phyloP scores from a whole-genome alignment of 495 filamentous ascomycete genomes.

The Talaromyces liani region DNA sequence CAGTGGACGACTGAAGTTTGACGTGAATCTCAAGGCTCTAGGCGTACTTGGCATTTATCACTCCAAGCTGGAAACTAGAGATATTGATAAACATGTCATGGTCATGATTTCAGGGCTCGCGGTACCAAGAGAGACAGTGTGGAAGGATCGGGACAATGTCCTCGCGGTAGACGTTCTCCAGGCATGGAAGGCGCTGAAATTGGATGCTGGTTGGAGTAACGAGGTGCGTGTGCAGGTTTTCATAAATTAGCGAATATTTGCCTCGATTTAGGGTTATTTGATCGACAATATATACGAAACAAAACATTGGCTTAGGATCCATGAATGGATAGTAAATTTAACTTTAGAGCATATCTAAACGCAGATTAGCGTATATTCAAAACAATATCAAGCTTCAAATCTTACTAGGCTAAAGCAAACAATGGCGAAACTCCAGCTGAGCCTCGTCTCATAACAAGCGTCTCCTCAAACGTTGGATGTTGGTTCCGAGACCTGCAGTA shows the following conservation, averaged over 20 bases:
- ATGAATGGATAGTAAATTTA: neutral
- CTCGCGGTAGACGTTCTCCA: conserved; percentile 68
- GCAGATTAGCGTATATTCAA: too few relatives aligned
- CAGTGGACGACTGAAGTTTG: conserved; percentile 54
- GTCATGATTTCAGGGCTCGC: conserved; percentile 63
- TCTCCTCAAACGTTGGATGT: too few relatives aligned
- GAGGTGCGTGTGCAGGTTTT: conserved; percentile 70
- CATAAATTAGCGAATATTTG: conserved; percentile 16
- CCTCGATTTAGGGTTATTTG: neutral
- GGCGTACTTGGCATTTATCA: conserved; percentile 68
- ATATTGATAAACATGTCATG: conserved; percentile 63
- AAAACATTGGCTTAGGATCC: neutral
- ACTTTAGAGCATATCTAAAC: too few relatives aligned
- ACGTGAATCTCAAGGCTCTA: conserved; percentile 68
- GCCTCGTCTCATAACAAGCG: too few relatives aligned
- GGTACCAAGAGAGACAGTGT: conserved; percentile 60
- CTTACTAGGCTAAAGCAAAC: too few relatives aligned
- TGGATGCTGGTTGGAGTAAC: conserved; percentile 74
- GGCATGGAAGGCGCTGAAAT: conserved; percentile 71
- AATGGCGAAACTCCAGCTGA: too few relatives aligned
- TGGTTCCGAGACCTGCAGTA: too few relatives aligned
- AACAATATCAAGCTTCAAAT: too few relatives aligned
- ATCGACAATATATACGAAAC: neutral
- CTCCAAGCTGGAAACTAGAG: conserved; percentile 52
- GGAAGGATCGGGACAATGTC: conserved; percentile 49